Conservation (phyloP, 305 asterid genomes). For the Solanum aculeatissimum region DNA sequence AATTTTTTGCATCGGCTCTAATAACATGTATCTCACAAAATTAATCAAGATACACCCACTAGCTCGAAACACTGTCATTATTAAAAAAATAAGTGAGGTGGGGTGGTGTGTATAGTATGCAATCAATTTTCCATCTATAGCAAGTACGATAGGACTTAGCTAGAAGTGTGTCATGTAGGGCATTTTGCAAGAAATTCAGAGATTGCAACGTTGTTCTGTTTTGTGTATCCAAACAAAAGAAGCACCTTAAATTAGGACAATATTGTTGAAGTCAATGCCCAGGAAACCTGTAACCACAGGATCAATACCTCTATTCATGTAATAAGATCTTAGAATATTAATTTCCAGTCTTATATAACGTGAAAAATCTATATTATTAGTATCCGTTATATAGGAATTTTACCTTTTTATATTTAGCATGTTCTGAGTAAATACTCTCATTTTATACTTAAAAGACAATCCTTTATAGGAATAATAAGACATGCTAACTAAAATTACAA, state of each 20-base stretch:
- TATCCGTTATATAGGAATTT: not conserved
- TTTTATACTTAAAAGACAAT: too few relatives aligned
- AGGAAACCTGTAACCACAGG: not conserved
- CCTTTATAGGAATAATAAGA: too few relatives aligned
- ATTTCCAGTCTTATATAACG: too few relatives aligned
- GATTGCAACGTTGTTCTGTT: not conserved
- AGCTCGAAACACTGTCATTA: not conserved
- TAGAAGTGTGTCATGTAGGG: not conserved
- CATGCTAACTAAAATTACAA: not conserved
- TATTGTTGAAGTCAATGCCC: not conserved
- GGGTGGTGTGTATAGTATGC: not conserved
- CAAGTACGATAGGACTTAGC: not conserved
- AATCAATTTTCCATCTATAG: not conserved
- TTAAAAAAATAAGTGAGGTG: not conserved
- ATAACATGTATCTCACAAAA: not conserved
- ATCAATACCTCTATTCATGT: too few relatives aligned
- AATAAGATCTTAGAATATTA: not conserved
- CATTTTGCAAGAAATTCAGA: not conserved
- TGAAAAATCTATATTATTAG: too few relatives aligned
- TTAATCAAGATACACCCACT: not conserved
- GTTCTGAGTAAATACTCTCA: too few relatives aligned
- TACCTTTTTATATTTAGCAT: not conserved
- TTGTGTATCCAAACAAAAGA: not conserved
- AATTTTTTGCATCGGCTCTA: not conserved
- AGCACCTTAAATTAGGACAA: not conserved